phyloP scores from a whole-genome alignment of 768 basidiomycete genomes.

The Cubamyces lactineus region DNA sequence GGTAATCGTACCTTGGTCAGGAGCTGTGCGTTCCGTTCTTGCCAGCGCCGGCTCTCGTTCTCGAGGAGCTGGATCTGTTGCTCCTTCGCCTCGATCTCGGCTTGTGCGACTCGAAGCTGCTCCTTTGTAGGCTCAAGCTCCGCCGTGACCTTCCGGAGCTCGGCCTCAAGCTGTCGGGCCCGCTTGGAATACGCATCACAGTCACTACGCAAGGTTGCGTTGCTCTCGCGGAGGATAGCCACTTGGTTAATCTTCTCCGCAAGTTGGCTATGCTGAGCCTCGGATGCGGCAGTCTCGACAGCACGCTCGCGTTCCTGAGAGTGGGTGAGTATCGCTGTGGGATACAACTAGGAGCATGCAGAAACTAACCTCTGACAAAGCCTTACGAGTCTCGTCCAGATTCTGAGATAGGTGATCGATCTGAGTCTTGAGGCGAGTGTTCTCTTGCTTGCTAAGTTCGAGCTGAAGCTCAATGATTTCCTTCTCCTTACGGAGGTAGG shows the following conservation, averaged over 20 bases:
- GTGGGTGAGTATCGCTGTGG: background rate
- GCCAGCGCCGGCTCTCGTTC: constrained; percentile 80
- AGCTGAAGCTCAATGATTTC: constrained; percentile 89
- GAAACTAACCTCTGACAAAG: constrained; percentile 66
- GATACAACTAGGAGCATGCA: background rate
- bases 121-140: constrained; percentile 80
- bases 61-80: constrained; percentile 71
- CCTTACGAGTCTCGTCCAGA: constrained; percentile 69
- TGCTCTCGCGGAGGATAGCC: constrained; percentile 86
- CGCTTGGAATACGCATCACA: constrained; percentile 72
- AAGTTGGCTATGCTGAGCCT: constrained; percentile 81
- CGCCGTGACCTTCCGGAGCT: constrained; percentile 56
- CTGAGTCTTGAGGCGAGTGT: constrained; percentile 69
- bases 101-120: constrained; percentile 62
- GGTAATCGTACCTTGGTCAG: constrained; percentile 65
- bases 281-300: constrained; percentile 67
- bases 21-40: constrained; percentile 79
- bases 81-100: constrained; percentile 74
- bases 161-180: constrained; percentile 64
- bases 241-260: constrained; percentile 86
- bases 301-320: constrained; percentile 80
- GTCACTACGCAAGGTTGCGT: constrained; percentile 80
- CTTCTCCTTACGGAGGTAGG: constrained; percentile 87
- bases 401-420: constrained; percentile 72
- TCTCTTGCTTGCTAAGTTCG: constrained; percentile 81